phyloP scores from a whole-genome alignment of 2,329 filamentous ascomycete species.

The Lasiodiplodia gonubiensis region DNA sequence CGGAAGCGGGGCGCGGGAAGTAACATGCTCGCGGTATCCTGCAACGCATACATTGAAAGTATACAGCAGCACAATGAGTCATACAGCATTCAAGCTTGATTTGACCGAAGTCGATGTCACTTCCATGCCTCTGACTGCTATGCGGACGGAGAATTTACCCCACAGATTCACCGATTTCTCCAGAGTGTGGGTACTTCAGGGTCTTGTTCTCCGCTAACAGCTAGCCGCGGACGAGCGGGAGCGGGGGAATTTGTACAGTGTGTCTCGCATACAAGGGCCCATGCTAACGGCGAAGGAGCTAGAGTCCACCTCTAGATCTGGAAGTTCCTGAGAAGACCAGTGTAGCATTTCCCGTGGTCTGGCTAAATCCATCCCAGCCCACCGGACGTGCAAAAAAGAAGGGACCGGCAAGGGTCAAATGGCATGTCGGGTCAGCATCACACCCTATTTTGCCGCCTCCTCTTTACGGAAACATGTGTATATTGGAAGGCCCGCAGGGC shows the following conservation, averaged over 20 bases:
- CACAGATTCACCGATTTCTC: not conserved
- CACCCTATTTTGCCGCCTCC: slow-evolving; percentile 15
- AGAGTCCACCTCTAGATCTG: not conserved
- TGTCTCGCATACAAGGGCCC: not conserved
- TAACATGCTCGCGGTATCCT: not conserved
- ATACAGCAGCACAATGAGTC: not conserved
- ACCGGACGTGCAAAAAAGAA: slow-evolving; percentile 2
- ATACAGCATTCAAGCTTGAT: not conserved
- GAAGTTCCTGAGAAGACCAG: not conserved
- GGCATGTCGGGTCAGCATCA: not conserved
- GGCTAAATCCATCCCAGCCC: slow-evolving; percentile 4
- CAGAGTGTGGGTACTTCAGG: not conserved
- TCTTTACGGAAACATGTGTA: not conserved
- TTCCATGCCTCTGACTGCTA: not conserved
- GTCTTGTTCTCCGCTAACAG: not conserved
- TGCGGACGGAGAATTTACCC: not conserved
- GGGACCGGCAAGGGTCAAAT: slow-evolving; percentile 1
- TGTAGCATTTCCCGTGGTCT: not conserved
- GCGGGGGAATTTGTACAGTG: not conserved
- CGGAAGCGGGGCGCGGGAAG: not conserved
- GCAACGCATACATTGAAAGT: not conserved
- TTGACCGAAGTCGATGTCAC: not conserved
- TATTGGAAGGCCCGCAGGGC: slow-evolving; percentile 10
- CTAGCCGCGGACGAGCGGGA: slow-evolving; percentile 7
- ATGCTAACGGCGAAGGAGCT: not conserved